Evolutionary conservation across 176 grass and related monocot genomes (phyloP), one percentile per base, ranked within the genome.

Genomic region (Musa acuminata): DNA sequence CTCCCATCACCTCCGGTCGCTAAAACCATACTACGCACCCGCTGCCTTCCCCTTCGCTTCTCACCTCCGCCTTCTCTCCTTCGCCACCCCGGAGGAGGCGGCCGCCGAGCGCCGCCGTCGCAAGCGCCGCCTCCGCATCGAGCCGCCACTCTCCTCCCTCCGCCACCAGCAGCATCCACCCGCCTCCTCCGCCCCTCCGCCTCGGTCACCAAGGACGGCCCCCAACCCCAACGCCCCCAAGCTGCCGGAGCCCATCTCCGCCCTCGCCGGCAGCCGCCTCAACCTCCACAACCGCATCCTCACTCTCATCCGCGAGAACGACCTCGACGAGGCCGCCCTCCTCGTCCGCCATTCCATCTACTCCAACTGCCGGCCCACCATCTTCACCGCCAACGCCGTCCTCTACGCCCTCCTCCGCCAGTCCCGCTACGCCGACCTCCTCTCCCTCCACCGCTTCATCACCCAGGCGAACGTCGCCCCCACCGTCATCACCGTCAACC

Each of bases 341-440:
- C 77, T 96, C 80, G 85, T 86, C 59, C 89, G 93, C 84, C 93
- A 96, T 59, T 86, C 93, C 71, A 88, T 96, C 81, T 90, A 96
- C 87, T 96, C 92, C 80, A 96, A 96, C 82, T 96, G 76, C 85
- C 89, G 87, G 58, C 92, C 92, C 8, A 80, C 92, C 24, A 84
- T 90, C 74, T 92, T 80, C 78, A 96, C 92, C 80, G 84, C 81
- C 83, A 68, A 81, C 77, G 87, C 87, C 23, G 85, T 92, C 72
- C 89, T 96, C 78, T 75, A 79, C 66, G 85, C 89, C 67, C 87
- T 92, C 51, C 87, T 96, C 73, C 89, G 83, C 22, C 81, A 82
- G 49, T 78, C 72, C 73, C 83, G 83, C 68, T 83, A 92, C 64
- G 79, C 86, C 8, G 92, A 96, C 10, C 88, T 96, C 73, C 91